Conservation (phyloP, 2,329 filamentous ascomycete genomes). For the Arachnomyces sp. region DNA sequence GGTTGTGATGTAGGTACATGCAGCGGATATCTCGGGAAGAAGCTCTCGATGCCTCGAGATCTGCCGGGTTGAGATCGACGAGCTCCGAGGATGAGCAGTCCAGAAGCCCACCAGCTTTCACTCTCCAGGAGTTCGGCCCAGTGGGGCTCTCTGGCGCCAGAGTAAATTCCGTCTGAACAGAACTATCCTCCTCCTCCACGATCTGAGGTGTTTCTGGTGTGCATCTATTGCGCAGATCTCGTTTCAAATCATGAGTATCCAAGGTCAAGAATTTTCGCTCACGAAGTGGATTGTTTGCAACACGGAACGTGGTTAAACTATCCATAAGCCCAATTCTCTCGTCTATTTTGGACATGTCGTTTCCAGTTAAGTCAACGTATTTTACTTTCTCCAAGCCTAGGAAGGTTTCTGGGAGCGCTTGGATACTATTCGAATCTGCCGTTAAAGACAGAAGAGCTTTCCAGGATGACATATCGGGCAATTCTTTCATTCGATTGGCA, state of each 20-base stretch:
- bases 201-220: conserved; percentile 41
- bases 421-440: conserved; percentile 74
- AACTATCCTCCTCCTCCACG: conserved; percentile 31
- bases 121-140: conserved; percentile 25
- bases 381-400: conserved; percentile 58
- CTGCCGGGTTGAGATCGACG: conserved; percentile 45
- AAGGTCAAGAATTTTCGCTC: conserved; percentile 81
- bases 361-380: conserved; percentile 74
- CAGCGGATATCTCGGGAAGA: conserved; percentile 42
- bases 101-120: conserved; percentile 43
- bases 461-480: conserved; percentile 73
- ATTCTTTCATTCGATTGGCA: conserved; percentile 63
- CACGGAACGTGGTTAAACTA: conserved; percentile 60
- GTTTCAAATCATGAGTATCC: conserved; percentile 72
- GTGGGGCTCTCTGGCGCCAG: conserved; percentile 37
- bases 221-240: conserved; percentile 56
- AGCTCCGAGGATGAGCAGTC: conserved; percentile 62
- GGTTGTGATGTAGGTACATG: conserved; percentile 69
- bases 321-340: conserved; percentile 73
- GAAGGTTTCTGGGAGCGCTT: conserved; percentile 68
- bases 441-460: conserved; percentile 61
- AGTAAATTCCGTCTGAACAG: conserved; percentile 33
- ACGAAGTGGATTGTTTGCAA: conserved; percentile 82
- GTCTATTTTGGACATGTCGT: conserved; percentile 69
- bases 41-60: conserved; percentile 35